These are phyloP conservation scores for Podospora conica DNA, from an alignment of 495 filamentous ascomycete species.

Conservation along the genomic window DNA sequence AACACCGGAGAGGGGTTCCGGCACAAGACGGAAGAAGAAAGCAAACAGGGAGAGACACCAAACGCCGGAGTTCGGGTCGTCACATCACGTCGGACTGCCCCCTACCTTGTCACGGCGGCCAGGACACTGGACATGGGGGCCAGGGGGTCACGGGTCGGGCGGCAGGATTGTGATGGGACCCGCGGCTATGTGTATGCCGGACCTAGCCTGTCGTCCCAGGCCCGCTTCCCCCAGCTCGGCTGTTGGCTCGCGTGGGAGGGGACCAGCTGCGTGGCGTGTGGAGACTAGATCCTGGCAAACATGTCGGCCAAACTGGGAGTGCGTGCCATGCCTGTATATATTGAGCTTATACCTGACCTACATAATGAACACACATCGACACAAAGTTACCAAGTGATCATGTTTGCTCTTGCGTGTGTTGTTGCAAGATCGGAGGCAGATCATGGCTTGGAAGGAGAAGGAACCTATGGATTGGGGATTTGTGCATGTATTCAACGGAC, in stretches of 20 bases:
- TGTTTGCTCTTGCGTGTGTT: neutral
- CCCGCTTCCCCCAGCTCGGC: neutral
- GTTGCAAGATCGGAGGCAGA: neutral
- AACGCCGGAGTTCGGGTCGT: neutral
- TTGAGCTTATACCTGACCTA: neutral
- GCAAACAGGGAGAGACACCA: neutral
- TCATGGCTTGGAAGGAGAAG: neutral
- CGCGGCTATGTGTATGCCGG: neutral
- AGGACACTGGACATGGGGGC: neutral
- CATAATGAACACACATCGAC: neutral
- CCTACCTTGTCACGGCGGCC: neutral
- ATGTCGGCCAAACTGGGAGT: neutral
- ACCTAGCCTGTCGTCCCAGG: neutral
- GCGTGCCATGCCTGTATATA: neutral
- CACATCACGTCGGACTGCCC: neutral
- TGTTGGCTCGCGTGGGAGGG: neutral
- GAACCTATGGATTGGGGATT: neutral
- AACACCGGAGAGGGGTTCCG: neutral
- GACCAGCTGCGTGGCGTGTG: neutral
- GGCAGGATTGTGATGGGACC: neutral
- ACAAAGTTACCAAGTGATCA: neutral
- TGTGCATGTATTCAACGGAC: neutral
- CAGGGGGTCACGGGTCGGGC: neutral
- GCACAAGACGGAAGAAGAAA: neutral
- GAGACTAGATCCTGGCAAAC: neutral